A percentile compares a stretch with the other conserved stretches of the same genome.
Evolutionary conservation across 352 stramenopile genomes (phyloP).

Genomic region (Phytophthora parvispora): DNA sequence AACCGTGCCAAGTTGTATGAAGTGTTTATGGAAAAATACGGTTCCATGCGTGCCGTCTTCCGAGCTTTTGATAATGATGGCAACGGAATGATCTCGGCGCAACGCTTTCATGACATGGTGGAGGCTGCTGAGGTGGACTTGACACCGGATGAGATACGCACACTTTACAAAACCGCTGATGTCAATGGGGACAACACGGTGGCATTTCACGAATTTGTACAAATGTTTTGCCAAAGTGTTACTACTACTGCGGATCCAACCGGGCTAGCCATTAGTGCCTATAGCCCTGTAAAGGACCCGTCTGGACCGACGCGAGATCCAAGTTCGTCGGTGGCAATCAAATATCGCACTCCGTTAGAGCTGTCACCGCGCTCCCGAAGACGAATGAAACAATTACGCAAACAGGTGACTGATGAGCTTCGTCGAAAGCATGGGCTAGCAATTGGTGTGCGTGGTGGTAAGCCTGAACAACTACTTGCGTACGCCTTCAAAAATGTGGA

Average conservation of each 20-base stretch:
- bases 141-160: slow-evolving; percentile 43
- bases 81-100: slow-evolving; percentile 77
- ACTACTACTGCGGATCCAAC: background rate
- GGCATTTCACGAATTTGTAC: slow-evolving; percentile 76
- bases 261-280: slow-evolving; percentile 30
- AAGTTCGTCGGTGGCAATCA: slow-evolving; percentile 67
- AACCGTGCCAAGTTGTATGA: slow-evolving; percentile 68
- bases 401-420: slow-evolving; percentile 70
- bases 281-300: slow-evolving; percentile 38
- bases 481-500: slow-evolving; percentile 88
- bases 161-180: slow-evolving; percentile 70
- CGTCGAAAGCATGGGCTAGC: slow-evolving; percentile 61
- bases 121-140: slow-evolving; percentile 74
- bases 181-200: slow-evolving; percentile 80
- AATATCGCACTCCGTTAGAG: slow-evolving; percentile 74
- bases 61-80: slow-evolving; percentile 74
- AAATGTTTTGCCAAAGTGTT: slow-evolving; percentile 63
- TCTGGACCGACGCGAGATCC: slow-evolving; percentile 42
- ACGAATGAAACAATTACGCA: slow-evolving; percentile 73
- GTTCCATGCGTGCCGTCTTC: slow-evolving; percentile 83
- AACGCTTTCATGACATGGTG: slow-evolving; percentile 81
- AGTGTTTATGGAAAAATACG: slow-evolving; percentile 79
- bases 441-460: slow-evolving; percentile 69
- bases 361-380: slow-evolving; percentile 66
- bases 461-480: slow-evolving; percentile 71